Evolutionary conservation across 2,329 filamentous ascomycete genomes (phyloP), one percentile per base, ranked within the genome.

Genomic region (Alternaria sp.): DNA sequence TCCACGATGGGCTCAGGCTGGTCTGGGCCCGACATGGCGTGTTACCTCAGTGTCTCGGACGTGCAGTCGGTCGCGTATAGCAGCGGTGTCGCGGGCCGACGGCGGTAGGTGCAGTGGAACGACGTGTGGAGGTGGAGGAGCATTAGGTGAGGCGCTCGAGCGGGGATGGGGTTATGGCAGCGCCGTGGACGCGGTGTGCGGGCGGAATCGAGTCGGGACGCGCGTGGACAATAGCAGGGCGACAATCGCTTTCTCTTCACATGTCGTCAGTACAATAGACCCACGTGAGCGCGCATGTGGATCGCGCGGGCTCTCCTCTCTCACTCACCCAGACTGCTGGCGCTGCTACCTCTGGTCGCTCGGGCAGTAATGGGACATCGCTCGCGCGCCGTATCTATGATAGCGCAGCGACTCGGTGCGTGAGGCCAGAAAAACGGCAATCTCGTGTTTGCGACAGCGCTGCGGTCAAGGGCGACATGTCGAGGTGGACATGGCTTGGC

Each of bases 11-110:
- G 65, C 37, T 73, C 73, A 45, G 70, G 58, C 37, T 54, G 60
- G 43, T 78, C 77, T 11, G 73, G 66, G 53, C 71, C 72, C 53
- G 77, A 75, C 78, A 79, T 80, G 64, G 67, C 70, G 71, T 53
- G 65, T 55, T 61, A 65, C 41, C 50, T 60, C 54, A 21, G 25
- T 25, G 18, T 15, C 14, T 55, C 18, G 53, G 5, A 26, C 9
- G 12, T 28, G 9, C 7, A 44, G 23, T 51, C n/a, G 41, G 60
- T 58, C 47, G 61, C 64, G 46, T 45, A 45, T 46, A 21, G 55
- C 45, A 56, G 26, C 8, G 20, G 23, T 43, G 50, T 61, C 51
- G 66, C 63, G 55, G 58, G 57, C 47, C 44, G 59, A 58, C 54
- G 58, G 26, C 37, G 61, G 33, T 62, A 58, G 47, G 57, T 57